Percentiles rank a stretch among this genome's conserved stretches.
These are phyloP conservation scores for Volvox carteri DNA, from an alignment of 163 green algal species.

Conservation along the genomic window DNA sequence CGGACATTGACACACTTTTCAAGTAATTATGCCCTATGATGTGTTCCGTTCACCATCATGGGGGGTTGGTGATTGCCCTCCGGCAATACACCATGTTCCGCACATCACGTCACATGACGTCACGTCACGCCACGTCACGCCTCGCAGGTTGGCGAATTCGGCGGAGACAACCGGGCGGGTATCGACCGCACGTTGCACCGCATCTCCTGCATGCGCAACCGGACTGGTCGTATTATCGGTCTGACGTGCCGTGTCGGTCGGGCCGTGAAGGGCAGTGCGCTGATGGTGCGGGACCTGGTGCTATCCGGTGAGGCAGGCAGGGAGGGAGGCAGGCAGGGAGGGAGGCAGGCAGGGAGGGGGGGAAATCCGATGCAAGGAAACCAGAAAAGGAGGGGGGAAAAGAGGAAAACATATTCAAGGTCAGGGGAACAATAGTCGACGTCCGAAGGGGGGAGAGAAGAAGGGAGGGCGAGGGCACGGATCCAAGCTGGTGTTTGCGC, in stretches of 20 bases:
- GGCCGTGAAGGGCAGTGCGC: constrained; percentile 78
- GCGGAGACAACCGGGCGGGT: constrained; percentile 94
- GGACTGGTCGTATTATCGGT: constrained; percentile 86
- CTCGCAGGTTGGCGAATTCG: constrained; percentile 90
- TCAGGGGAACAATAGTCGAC: too few species aligned
- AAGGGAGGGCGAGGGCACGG: not conserved
- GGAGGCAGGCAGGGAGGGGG: not conserved
- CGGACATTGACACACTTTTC: too few species aligned
- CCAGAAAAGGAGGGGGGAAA: too few species aligned
- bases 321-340: not conserved
- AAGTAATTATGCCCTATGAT: too few species aligned
- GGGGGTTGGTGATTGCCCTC: too few species aligned
- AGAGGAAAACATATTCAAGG: too few species aligned
- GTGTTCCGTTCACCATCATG: too few species aligned
- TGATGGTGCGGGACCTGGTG: constrained; percentile 69
- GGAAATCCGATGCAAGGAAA: too few species aligned
- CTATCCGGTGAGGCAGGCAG: constrained; percentile 17
- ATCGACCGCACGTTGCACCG: constrained; percentile 96
- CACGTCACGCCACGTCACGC: too few species aligned
- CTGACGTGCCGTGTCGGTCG: constrained; percentile 93
- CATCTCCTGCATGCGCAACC: constrained; percentile 92
- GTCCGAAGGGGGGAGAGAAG: not conserved
- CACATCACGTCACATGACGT: too few species aligned
- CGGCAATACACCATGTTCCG: too few species aligned
- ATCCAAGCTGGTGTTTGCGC: too few species aligned